These are phyloP conservation scores for Oropetium thomaeum DNA, from an alignment of 176 grass and related monocot species.

Conservation along the genomic window DNA sequence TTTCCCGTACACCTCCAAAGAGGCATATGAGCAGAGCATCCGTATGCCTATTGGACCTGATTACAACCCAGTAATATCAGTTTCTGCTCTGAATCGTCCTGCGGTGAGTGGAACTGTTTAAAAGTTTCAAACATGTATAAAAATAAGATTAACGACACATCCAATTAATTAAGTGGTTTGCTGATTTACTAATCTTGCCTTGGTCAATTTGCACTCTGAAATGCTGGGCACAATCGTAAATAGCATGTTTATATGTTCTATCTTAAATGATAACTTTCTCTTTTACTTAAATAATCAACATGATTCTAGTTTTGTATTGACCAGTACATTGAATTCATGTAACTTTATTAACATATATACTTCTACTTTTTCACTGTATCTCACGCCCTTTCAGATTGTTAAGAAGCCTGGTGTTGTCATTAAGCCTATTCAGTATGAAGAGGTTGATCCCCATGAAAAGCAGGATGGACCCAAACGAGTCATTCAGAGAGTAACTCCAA, in stretches of 20 bases:
- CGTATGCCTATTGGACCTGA: conserved; percentile 97
- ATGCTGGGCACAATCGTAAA: not conserved
- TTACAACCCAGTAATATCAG: conserved; percentile 72
- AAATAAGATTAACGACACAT: not conserved
- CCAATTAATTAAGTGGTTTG: conserved; percentile 1
- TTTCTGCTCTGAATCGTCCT: conserved; percentile 75
- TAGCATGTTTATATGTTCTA: not conserved
- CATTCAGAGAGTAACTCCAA: conserved; percentile 50
- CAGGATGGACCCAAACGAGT: conserved; percentile 63
- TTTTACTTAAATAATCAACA: not conserved
- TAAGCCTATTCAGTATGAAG: conserved; percentile 80
- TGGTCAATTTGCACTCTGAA: conserved; percentile 1
- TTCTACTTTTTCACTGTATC: conserved; percentile 20
- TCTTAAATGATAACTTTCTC: not conserved
- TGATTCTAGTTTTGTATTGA: not conserved
- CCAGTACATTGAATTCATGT: not conserved
- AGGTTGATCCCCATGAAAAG: conserved; percentile 72
- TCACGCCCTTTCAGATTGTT: conserved; percentile 55
- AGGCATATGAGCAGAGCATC: conserved; percentile 84
- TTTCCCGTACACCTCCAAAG: conserved; percentile 73
- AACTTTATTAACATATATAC: not conserved
- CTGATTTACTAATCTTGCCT: not conserved
- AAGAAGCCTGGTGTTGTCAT: conserved; percentile 88
- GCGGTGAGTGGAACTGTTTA: conserved; percentile 52
- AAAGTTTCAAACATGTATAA: not conserved